These are phyloP conservation scores for Calonectria hawksworthii DNA, from an alignment of 2,329 filamentous ascomycete species.

Conservation along the genomic window DNA sequence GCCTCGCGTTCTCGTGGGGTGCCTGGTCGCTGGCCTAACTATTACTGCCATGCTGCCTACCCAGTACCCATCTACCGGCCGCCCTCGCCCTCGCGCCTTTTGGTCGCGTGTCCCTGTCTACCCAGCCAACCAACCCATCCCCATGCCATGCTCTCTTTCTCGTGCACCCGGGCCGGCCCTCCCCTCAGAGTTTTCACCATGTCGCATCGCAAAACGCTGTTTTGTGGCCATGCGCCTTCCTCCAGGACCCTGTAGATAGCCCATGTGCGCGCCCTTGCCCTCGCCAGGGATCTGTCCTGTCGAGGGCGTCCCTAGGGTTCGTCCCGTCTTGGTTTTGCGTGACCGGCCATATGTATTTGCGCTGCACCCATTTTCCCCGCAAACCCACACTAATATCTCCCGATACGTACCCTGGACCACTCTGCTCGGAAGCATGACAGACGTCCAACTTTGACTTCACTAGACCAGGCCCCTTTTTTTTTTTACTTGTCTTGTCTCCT, in stretches of 20 bases:
- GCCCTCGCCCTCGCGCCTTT: neutral
- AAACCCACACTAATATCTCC: conserved; percentile 7
- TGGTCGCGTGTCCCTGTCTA: conserved; percentile 5
- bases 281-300: conserved; percentile 4
- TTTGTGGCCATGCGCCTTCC: conserved; percentile 1
- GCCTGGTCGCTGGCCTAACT: neutral
- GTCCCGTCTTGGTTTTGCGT: neutral
- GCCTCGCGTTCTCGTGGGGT: conserved; percentile 13
- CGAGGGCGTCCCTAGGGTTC: neutral
- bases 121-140: neutral
- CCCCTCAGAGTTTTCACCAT: conserved; percentile 5
- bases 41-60: neutral
- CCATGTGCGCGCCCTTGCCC: conserved; percentile 11
- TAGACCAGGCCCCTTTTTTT: neutral
- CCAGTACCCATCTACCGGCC: neutral
- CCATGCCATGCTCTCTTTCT: neutral
- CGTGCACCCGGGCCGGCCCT: neutral
- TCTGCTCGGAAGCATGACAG: neutral
- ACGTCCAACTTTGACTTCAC: conserved; percentile 3
- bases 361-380: conserved; percentile 3
- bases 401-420: conserved; percentile 15
- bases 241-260: neutral
- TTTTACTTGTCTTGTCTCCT: neutral
- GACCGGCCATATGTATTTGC: neutral
- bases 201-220: conserved; percentile 9